Base-by-base conservation (phyloP, 306 rosid species). In the Hippophae rhamnoides region DNA sequence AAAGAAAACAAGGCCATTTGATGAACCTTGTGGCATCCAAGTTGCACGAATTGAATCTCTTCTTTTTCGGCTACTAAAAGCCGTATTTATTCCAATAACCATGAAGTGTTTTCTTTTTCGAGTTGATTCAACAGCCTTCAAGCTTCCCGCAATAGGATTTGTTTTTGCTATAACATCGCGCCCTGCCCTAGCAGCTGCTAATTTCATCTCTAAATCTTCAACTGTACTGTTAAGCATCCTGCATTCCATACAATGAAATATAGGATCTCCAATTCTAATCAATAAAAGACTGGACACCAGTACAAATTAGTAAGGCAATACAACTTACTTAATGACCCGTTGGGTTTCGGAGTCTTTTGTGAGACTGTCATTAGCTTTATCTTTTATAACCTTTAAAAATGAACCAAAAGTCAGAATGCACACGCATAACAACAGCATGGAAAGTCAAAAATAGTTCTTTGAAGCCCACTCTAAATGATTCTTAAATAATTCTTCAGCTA, bases 21-120 rank as follows among this genome's bases (percentile, higher is more conserved):
- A 67, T 65, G 67, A 79, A 87, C 97, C 94, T 84, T 52, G 85
- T 43, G 97, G 97, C 97, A 87, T 87, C 97, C 95, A 90, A 60
- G 97, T 84, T 69, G 72, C 72, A 76, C 97, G 89, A 69, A 87
- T 74, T 48, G 95, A 90, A 70, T 90, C 94, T 81, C 97, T 81
- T 69, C 95, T 69, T 62, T 76, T 87, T 58, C 81, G 69, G 79
- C 95, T 90, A 70, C 79, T 85, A 67, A 90, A 84, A 54, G 97
- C 94, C 58, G 95, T 90, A 78, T 82, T 87, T 71, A 87, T 84
- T 58, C 97, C 97, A 63, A 90, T 76, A 69, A 90, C 87, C 84
- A 87, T 75, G 45, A 81, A 79, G 72, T 78, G 84, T 69, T 80
- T 90, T 79, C 80, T 87, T 70, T 72, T 76, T 3, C 69, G 62